Base-by-base conservation (phyloP, 2,329 filamentous ascomycete genomes). In the Cercospora zeina region DNA sequence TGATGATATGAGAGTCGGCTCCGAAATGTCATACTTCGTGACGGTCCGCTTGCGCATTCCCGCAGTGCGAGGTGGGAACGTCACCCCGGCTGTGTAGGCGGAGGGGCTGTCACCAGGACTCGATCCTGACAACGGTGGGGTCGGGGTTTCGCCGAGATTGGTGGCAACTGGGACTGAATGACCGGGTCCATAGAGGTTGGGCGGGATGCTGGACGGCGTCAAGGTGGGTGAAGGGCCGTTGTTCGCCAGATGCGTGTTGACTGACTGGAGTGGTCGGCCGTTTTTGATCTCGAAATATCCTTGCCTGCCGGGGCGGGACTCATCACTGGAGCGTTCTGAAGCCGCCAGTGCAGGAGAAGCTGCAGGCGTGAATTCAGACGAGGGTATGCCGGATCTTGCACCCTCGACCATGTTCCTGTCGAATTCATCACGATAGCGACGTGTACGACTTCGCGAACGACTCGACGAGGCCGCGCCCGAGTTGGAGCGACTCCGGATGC, bases 21-120 rank as follows among this genome's bases (percentile, higher is more conserved):
- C 85, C 1, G 84, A 87, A 54, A 88, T 88, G 61, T 83, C 81
- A 11, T 79, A 77, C 73, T 88, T 88, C 65, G 82, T 82, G 53
- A 88, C 78, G 0, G 81, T 79, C 68, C 82, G 82, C 76, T 87
- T 87, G 37, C 83, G 80, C n/a, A 69, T 67, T 27, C 76, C 36
- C 78, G 73, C 16, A 78, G 36, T 60, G 11, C 65, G 54, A 16
- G 65, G 59, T 11, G 61, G 59, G 30, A 74, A 76, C 60, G 62
- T 74, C 36, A 74, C 61, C 45, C 67, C 71, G 24, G 65, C 67
- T n/a, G 62, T 64, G 63, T 62, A 56, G 49, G 62, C 42, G 51
- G 65, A 49, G 31, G 70, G 10, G 76, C 74, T 70, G 19, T 75
- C 72, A 4, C 79, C 78, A 5, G 78, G 79, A 16, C 78, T 77